Base-by-base conservation (phyloP, 768 basidiomycete genomes). In the Fistulinella prunicolor region DNA sequence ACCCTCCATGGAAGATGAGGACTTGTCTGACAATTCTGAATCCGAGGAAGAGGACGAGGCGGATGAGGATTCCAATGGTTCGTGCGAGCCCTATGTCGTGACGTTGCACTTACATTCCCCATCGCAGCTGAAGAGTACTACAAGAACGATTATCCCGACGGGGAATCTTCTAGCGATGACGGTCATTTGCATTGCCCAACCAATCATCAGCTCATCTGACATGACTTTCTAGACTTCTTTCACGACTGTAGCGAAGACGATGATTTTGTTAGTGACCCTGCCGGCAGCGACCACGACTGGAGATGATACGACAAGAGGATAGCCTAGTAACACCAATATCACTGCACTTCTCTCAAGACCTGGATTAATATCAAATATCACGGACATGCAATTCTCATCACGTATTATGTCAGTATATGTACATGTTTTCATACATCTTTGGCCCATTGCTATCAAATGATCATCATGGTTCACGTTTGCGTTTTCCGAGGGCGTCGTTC, bases 21-120 rank as follows among this genome's bases (percentile, higher is more conserved):
- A 72, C 4, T 75, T 81, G 54, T 82, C 83, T 38, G 80, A 82
- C 14, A 71, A 76, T 9, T 83, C 82, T 19, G 84, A 83, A 34
- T 81, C 79, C 0, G 83, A 85, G 55, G 74, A 75, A 55, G 83
- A 81, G 52, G 88, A 87, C 47, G 84, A 86, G 54, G 88, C 79
- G 3, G 87, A 90, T 50, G 89, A 91, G 55, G 89, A 91, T 57
- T 91, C 89, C 0, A 91, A 91, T 65, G 86, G 89, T 87, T 38
- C 32, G 68, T 62, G 9, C 10, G 19, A 4, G 38, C 30, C 9
- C 23, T 6, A 5, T 26, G 21, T 26, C 12, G 2, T 32, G 3
- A n/a, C 9, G 13, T 20, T 23, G 5, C 41, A 1, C 46, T 58
- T 1, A 61, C 4, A 2, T 13, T 41, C 14, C 9, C 6, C 38